Percentiles rank a stretch among this genome's conserved stretches.
These are phyloP conservation scores for Bauhinia variegata DNA, from an alignment of 306 rosid genomes.

Conservation along the genomic window DNA sequence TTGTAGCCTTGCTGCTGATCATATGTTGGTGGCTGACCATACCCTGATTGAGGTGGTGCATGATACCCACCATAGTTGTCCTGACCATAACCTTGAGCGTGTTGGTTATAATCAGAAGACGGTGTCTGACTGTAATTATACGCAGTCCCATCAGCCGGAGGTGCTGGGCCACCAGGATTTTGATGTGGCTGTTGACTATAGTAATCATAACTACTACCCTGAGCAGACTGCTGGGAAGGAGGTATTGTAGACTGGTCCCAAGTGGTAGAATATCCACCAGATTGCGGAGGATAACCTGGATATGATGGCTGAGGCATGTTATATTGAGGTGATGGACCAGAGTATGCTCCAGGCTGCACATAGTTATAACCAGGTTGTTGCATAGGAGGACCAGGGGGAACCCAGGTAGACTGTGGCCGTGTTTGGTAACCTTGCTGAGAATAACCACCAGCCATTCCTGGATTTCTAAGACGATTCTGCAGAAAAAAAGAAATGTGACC, in stretches of 20 bases:
- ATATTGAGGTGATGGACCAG: conserved; percentile 81
- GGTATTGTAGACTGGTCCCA: conserved; percentile 87
- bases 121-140: conserved; percentile 72
- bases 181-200: conserved; percentile 77
- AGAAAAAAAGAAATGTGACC: conserved; percentile 42
- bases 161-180: conserved; percentile 66
- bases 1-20: conserved; percentile 91
- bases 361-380: conserved; percentile 93
- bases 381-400: conserved; percentile 69
- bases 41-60: conserved; percentile 80
- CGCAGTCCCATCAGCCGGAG: conserved; percentile 64
- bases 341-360: conserved; percentile 79
- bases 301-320: conserved; percentile 72
- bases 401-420: conserved; percentile 87
- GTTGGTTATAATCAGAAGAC: conserved; percentile 77
- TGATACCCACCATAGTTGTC: conserved; percentile 82
- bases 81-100: conserved; percentile 84
- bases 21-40: conserved; percentile 78
- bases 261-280: conserved; percentile 75
- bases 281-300: conserved; percentile 76
- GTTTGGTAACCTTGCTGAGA: conserved; percentile 95
- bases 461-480: conserved; percentile 90
- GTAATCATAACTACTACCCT: conserved; percentile 82
- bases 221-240: conserved; percentile 71
- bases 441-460: conserved; percentile 80